Conservation (phyloP, 371 early-diverging fungal species). For the Mortierella sp. region DNA sequence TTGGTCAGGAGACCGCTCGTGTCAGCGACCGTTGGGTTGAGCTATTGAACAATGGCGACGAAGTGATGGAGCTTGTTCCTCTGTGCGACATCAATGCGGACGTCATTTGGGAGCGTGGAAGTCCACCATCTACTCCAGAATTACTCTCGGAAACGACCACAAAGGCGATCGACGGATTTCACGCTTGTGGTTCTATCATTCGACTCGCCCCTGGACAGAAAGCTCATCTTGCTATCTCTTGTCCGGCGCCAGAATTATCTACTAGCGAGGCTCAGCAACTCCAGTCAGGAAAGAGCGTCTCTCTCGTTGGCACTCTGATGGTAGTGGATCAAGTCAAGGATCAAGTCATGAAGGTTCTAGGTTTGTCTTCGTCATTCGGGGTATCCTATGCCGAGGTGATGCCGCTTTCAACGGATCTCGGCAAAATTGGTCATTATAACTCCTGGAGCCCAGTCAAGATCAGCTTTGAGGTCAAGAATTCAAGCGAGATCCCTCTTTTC, state of each 20-base stretch:
- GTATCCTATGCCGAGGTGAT: conserved; percentile 73
- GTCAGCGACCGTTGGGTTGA: conserved; percentile 67
- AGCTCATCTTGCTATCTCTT: conserved; percentile 69
- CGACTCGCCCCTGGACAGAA: conserved; percentile 71
- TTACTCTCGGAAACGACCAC: neutral
- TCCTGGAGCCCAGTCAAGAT: conserved; percentile 78
- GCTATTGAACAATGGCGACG: conserved; percentile 64
- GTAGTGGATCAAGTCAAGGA: conserved; percentile 69
- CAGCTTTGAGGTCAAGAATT: conserved; percentile 73
- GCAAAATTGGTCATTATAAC: conserved; percentile 84
- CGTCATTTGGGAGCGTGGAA: conserved; percentile 54
- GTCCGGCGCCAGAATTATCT: conserved; percentile 70
- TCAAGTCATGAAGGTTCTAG: conserved; percentile 71
- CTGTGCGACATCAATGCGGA: conserved; percentile 67
- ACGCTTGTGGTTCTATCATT: conserved; percentile 57
- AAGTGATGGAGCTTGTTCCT: conserved; percentile 70
- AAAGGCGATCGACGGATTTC: conserved; percentile 37
- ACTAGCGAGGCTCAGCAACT: conserved; percentile 61
- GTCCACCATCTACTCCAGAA: neutral
- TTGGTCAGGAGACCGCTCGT: conserved; percentile 49
- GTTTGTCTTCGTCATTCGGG: conserved; percentile 72
- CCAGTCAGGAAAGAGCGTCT: conserved; percentile 70
- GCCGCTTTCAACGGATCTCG: conserved; percentile 74
- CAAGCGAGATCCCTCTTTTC: conserved; percentile 73
- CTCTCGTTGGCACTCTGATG: conserved; percentile 70